Evolutionary conservation across 2,329 filamentous ascomycete genomes (phyloP), one percentile per base, ranked within the genome.

Genomic region (Dryadomyces sulphureus): DNA sequence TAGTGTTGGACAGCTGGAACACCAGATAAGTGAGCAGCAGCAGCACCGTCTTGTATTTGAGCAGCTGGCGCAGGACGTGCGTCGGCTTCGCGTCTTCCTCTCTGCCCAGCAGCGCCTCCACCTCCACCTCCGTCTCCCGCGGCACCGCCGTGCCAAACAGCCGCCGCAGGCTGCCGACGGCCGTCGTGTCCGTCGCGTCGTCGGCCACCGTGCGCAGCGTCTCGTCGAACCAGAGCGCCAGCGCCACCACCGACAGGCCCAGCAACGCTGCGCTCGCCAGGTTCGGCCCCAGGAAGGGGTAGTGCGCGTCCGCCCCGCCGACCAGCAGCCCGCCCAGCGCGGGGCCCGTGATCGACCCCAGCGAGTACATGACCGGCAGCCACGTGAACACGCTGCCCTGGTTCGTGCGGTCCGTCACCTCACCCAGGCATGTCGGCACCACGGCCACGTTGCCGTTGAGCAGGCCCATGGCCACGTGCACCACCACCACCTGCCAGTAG

Each of bases 361-460:
- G 69, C 4, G 90, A 90, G 62, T 98, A 98, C n/a, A 96, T 81
- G 35, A 96, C 83, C 0, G 92, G 92, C 38, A 98, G 68, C 66
- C 94, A 98, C 2, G 85, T 92, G 56, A 98, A 98, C 0, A 88
- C 92, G 45, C 76, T 75, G 57, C 86, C 92, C 69, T 98, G 92
- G 61, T 98, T 98, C 52, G 83, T 92, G 46, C 87, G 79, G 59
- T 96, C 89, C 2, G 92, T 98, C 45, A 98, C 83, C 62, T 98
- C 92, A 36, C 92, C 92, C 42, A 98, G 63, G 42, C 90, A 94
- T 0, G 92, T 95, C 7, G 87, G 90, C 14, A 98, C 88, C 12
- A 95, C 81, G 5, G 87, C 90, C 25, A 92, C 88, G 56, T 98
- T 98, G 45, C 92, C 92, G 60, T 96, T 98, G 44, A 94, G 77